These are phyloP conservation scores for Pyricularia sp. DNA, from an alignment of 2,329 filamentous ascomycete species.

Conservation along the genomic window DNA sequence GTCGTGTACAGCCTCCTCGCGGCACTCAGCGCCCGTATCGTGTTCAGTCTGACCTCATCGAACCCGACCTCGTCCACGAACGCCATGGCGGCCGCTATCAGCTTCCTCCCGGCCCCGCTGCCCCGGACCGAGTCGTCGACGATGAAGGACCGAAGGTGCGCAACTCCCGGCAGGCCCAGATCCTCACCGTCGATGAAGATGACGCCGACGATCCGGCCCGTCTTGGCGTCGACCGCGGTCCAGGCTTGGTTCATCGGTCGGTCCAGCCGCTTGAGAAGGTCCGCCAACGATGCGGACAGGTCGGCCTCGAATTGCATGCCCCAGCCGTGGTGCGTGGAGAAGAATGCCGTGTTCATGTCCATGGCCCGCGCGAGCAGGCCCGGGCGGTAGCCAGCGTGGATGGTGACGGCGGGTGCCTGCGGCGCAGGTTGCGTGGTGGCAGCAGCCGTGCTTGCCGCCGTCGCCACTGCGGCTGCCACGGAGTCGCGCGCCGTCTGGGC, in stretches of 20 bases:
- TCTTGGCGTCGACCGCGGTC: constrained; percentile 13
- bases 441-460: background rate
- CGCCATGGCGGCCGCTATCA: constrained; percentile 16
- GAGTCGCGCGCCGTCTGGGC: background rate
- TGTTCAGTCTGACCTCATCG: constrained; percentile 15
- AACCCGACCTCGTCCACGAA: constrained; percentile 16
- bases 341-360: constrained; percentile 19
- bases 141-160: constrained; percentile 18
- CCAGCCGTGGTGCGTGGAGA: constrained; percentile 12
- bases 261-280: constrained; percentile 13
- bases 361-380: constrained; percentile 17
- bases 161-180: constrained; percentile 10
- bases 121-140: constrained; percentile 16
- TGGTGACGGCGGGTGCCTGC: constrained; percentile 4
- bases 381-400: constrained; percentile 18
- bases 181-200: constrained; percentile 19
- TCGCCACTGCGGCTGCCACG: background rate
- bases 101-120: constrained; percentile 15
- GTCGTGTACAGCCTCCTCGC: constrained; percentile 17
- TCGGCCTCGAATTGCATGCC: constrained; percentile 16
- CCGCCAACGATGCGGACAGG: constrained; percentile 11
- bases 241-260: constrained; percentile 17
- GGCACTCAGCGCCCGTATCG: constrained; percentile 12
- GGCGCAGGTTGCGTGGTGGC: background rate
- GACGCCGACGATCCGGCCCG: constrained; percentile 16